Evolutionary conservation across 768 basidiomycete species (phyloP).

Genomic region (Tephrocybe sp.): DNA sequence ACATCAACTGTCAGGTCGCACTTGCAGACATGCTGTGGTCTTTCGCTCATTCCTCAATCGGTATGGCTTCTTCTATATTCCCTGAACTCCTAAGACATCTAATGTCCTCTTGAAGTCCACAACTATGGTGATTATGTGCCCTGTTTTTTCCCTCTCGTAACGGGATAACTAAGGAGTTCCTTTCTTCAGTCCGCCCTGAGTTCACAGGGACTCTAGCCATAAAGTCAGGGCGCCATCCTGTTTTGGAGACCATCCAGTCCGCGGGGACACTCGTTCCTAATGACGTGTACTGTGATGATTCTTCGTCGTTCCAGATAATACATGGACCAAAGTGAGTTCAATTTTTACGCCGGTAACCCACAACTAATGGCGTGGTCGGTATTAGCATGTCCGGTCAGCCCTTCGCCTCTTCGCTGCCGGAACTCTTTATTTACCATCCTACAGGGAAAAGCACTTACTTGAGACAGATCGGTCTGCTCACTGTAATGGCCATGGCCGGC

Average conservation of each 20-base stretch:
- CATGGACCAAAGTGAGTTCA: slow-evolving; percentile 82
- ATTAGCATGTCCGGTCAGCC: slow-evolving; percentile 46
- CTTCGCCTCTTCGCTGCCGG: background rate
- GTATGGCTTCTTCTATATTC: slow-evolving; percentile 42
- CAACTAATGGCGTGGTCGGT: background rate
- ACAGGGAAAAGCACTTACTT: slow-evolving; percentile 92
- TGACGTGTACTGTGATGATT: slow-evolving; percentile 85
- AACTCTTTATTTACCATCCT: background rate
- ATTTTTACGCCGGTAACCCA: background rate
- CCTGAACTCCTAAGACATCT: background rate
- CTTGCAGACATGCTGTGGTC: slow-evolving; percentile 89
- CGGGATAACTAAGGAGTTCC: background rate
- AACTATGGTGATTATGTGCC: slow-evolving; percentile 38
- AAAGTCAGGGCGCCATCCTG: slow-evolving; percentile 86
- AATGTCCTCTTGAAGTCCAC: slow-evolving; percentile 33
- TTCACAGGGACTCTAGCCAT: slow-evolving; percentile 89
- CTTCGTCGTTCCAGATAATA: slow-evolving; percentile 87
- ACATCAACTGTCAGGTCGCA: slow-evolving; percentile 62
- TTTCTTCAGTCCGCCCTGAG: slow-evolving; percentile 77
- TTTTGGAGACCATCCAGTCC: slow-evolving; percentile 73
- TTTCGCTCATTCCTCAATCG: slow-evolving; percentile 80
- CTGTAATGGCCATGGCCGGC: slow-evolving; percentile 86
- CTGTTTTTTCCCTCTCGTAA: background rate
- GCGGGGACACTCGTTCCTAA: slow-evolving; percentile 79
- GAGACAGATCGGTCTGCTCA: slow-evolving; percentile 80